A percentile compares a stretch with the other conserved stretches of the same genome.
Conservation (phyloP, 768 basidiomycete genomes). For the Candolleomyces efflorescens region DNA sequence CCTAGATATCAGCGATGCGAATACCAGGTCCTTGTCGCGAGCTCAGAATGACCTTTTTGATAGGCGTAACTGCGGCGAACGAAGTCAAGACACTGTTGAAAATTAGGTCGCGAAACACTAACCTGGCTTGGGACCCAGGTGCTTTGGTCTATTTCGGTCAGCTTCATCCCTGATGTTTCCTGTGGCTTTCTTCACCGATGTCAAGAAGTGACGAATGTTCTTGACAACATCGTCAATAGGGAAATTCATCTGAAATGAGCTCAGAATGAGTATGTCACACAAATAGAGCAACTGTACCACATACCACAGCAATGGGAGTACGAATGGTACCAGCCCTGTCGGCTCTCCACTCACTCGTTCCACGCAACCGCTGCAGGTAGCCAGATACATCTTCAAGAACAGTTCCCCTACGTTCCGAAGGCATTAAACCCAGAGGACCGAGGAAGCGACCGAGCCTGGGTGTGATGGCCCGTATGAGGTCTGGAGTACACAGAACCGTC, state of each 20-base stretch:
- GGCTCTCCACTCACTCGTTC: slow-evolving; percentile 90
- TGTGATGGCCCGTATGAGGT: slow-evolving; percentile 73
- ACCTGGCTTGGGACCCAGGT: slow-evolving; percentile 47
- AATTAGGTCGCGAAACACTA: slow-evolving; percentile 18
- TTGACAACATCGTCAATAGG: slow-evolving; percentile 69
- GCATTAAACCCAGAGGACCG: slow-evolving; percentile 94
- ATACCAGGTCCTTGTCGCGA: slow-evolving; percentile 89
- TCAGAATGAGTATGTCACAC: background rate
- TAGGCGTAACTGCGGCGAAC: slow-evolving; percentile 55
- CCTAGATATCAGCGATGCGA: slow-evolving; percentile 73
- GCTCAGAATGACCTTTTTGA: slow-evolving; percentile 80
- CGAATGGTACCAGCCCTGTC: slow-evolving; percentile 84
- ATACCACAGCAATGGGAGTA: slow-evolving; percentile 73
- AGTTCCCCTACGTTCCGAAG: slow-evolving; percentile 88
- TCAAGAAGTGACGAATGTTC: slow-evolving; percentile 76
- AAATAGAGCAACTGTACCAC: slow-evolving; percentile 15
- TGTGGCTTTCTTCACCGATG: slow-evolving; percentile 68
- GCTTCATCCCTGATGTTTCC: slow-evolving; percentile 61
- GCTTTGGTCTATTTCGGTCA: slow-evolving; percentile 33
- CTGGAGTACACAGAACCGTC: slow-evolving; percentile 79
- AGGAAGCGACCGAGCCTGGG: slow-evolving; percentile 73
- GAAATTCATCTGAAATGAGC: slow-evolving; percentile 60
- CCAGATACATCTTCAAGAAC: slow-evolving; percentile 86
- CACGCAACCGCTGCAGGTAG: slow-evolving; percentile 75
- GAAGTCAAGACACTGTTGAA: slow-evolving; percentile 3